Evolutionary conservation across 306 rosid species (phyloP), one percentile per base, ranked within the genome.

Genomic region (Ormosia semicastrata): DNA sequence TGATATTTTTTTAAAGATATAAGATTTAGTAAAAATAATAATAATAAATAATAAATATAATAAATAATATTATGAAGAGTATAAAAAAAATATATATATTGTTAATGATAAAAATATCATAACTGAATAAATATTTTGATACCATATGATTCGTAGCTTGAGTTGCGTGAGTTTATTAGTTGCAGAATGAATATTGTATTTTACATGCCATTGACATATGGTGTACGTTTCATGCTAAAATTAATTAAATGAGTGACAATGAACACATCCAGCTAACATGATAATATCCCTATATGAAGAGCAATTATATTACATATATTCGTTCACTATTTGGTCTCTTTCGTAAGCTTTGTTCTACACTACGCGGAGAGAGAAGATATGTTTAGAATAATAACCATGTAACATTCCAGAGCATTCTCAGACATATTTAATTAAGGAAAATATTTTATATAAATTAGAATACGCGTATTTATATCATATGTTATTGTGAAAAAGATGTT

Each of bases 91-190:
- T n/a, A n/a, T n/a, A n/a, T n/a, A n/a, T n/a, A n/a, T n/a, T n/a
- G n/a, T n/a, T n/a, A n/a, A n/a, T n/a, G n/a, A n/a, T n/a, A n/a
- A n/a, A n/a, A n/a, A n/a, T n/a, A n/a, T n/a, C n/a, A n/a, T n/a
- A n/a, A n/a, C n/a, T n/a, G n/a, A 32, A 63, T 46, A 60, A 18
- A 11, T 44, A 60, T 62, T 63, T 53, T 66, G 77, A 34, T 4
- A n/a, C 32, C 15, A 76, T 64, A 33, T 65, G 36, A 64, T 66
- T 66, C 44, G 64, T 32, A 37, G 72, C 13, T 77, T 58, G 15
- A 72, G 53, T 71, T 85, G 82, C 76, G 80, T 39, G 66, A 69
- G 69, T 18, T 12, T 46, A 34, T 69, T 62, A 54, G 36, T 56
- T 46, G 59, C 52, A 34, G 5, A 81, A 40, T 71, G 60, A 76